Percentiles rank a stretch among this genome's conserved stretches.
Evolutionary conservation across 352 stramenopile species (phyloP).

Genomic region (Phytophthora tentaculata): DNA sequence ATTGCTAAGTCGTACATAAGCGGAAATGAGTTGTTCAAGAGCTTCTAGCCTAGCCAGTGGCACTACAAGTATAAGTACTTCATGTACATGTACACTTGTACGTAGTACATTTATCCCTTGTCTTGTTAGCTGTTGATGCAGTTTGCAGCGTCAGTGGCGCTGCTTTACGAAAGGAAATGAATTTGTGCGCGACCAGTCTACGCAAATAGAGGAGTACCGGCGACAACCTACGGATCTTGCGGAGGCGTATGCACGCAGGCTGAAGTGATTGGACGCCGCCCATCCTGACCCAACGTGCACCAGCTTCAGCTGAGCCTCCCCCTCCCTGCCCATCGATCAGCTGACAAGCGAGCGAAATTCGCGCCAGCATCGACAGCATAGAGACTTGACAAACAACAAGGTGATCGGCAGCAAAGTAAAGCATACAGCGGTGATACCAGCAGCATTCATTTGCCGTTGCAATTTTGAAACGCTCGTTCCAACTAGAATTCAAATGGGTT

Average conservation of each 20-base stretch:
- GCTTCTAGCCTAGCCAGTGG: too few species aligned
- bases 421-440: neutral
- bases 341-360: constrained; percentile 17
- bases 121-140: too few species aligned
- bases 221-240: too few species aligned
- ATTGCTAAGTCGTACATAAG: neutral
- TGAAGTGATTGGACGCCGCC: constrained; percentile 20
- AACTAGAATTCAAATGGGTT: constrained; percentile 11
- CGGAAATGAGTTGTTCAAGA: neutral
- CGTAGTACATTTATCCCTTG: too few species aligned
- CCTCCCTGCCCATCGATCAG: constrained; percentile 28
- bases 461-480: neutral
- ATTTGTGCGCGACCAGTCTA: neutral
- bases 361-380: constrained; percentile 6
- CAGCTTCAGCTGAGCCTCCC: constrained; percentile 34
- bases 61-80: too few species aligned
- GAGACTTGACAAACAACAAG: neutral
- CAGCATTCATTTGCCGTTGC: constrained; percentile 5
- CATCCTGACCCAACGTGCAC: constrained; percentile 9
- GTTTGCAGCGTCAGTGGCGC: neutral
- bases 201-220: too few species aligned
- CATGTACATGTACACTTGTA: too few species aligned
- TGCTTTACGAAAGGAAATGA: neutral
- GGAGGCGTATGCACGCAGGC: constrained; percentile 3
- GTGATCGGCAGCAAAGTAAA: neutral